Percentiles rank a stretch among this genome's conserved stretches.
Conservation (phyloP, 1,284 basidiomycete species). For the Rugosomyces carneus region DNA sequence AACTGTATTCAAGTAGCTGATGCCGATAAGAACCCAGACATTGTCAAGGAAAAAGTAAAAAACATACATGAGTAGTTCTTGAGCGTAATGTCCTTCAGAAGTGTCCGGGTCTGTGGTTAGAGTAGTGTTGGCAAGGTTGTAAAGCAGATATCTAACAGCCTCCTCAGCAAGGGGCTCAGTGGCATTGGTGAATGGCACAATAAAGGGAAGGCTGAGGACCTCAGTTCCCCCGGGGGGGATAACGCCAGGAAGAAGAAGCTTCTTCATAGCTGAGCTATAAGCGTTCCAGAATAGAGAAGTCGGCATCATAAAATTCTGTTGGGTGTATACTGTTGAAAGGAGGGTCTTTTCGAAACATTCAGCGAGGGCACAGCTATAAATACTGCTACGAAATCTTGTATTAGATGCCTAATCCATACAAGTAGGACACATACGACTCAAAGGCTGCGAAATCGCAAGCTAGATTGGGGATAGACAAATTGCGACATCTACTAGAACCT, state of each 20-base stretch:
- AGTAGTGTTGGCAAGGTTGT: constrained; percentile 5
- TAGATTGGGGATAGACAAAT: too few relatives aligned
- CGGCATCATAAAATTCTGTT: too few relatives aligned
- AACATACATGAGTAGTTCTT: background rate
- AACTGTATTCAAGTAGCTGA: constrained; percentile 3
- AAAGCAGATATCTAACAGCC: constrained; percentile 1
- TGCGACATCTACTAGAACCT: too few relatives aligned
- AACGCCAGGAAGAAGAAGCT: background rate
- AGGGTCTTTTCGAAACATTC: too few relatives aligned
- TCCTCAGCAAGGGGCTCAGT: background rate
- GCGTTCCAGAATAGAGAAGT: constrained; percentile 5
- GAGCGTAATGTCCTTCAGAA: background rate
- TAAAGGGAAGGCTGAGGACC: constrained; percentile 2
- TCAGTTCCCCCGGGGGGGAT: background rate
- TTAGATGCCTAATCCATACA: too few relatives aligned
- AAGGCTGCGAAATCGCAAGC: too few relatives aligned
- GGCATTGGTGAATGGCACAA: constrained; percentile 1
- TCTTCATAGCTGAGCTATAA: constrained; percentile 2
- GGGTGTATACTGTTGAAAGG: too few relatives aligned
- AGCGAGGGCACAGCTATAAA: too few relatives aligned
- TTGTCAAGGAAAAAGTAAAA: background rate
- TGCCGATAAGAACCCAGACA: too few relatives aligned
- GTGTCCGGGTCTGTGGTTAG: background rate
- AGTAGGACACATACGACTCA: too few relatives aligned
- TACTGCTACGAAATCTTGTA: too few relatives aligned